Evolutionary conservation across 805 yeast genomes (phyloP).

Genomic region (Candida xyloterini): DNA sequence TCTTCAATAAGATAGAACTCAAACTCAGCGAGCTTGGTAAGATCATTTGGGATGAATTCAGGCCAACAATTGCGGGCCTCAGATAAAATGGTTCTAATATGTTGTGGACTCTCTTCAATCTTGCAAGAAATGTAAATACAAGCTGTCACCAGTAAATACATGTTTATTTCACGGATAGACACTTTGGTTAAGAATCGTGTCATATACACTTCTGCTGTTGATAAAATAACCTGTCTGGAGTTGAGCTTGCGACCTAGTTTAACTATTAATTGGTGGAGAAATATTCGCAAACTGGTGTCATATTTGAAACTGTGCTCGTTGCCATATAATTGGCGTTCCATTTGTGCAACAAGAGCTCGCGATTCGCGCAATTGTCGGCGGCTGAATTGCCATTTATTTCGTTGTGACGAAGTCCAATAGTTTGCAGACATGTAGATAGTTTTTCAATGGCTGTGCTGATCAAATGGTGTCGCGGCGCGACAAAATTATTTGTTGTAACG

Average conservation of each 20-base stretch:
- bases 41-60: constrained; percentile 86
- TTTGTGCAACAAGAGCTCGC: constrained; percentile 16
- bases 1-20: constrained; percentile 93
- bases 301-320: constrained; percentile 34
- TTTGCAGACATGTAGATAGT: constrained; percentile 65
- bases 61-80: constrained; percentile 95
- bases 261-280: constrained; percentile 69
- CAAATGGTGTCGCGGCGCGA: not conserved
- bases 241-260: constrained; percentile 76
- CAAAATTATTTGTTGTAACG: not conserved
- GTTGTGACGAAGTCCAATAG: constrained; percentile 83
- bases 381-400: constrained; percentile 77
- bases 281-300: constrained; percentile 69
- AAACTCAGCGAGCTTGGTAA: constrained; percentile 89
- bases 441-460: not conserved
- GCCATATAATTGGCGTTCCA: constrained; percentile 22
- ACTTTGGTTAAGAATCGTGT: constrained; percentile 73
- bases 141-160: constrained; percentile 77
- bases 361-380: constrained; percentile 48
- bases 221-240: constrained; percentile 76
- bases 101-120: constrained; percentile 94
- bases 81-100: constrained; percentile 73
- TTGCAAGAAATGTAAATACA: constrained; percentile 88
- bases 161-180: constrained; percentile 75
- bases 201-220: constrained; percentile 85